phyloP scores from a whole-genome alignment of 169 alveolate genomes.

The Plasmodium relictum region DNA sequence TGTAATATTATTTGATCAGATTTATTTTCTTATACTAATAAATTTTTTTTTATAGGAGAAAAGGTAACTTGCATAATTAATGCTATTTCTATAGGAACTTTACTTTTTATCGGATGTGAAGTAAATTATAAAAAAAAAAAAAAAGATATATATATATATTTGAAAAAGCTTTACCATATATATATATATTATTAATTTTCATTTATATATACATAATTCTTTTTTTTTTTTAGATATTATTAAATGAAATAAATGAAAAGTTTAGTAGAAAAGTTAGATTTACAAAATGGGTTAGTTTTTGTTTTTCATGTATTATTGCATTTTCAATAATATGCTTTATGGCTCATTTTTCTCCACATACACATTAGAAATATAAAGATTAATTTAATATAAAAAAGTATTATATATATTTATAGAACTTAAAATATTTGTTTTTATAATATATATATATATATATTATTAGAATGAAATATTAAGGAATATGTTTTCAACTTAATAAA shows the following conservation, averaged over 20 bases:
- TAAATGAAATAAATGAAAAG: conserved; percentile 54
- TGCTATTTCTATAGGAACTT: conserved; percentile 52
- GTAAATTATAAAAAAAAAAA: conserved; percentile 6
- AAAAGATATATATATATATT: neutral
- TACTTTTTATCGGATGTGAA: conserved; percentile 71
- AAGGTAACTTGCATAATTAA: conserved; percentile 51
- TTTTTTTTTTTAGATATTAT: conserved; percentile 37
- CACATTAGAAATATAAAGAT: neutral
- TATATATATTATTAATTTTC: neutral
- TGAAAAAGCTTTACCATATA: neutral
- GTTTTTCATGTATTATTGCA: conserved; percentile 54
- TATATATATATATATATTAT: no score
- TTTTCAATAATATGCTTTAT: conserved; percentile 23
- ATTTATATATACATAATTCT: neutral
- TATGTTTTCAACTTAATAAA: no score
- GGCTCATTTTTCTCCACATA: conserved; percentile 30
- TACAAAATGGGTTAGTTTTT: conserved; percentile 57
- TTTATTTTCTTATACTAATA: neutral
- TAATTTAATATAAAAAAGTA: no score
- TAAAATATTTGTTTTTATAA: no score
- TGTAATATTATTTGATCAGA: neutral
- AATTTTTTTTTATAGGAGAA: conserved; percentile 29
- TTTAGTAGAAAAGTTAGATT: conserved; percentile 32
- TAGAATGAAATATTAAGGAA: neutral
- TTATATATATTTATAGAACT: no score